phyloP scores from a whole-genome alignment of 2,329 filamentous ascomycete species.

The Fusarium neocosmosporiellum region DNA sequence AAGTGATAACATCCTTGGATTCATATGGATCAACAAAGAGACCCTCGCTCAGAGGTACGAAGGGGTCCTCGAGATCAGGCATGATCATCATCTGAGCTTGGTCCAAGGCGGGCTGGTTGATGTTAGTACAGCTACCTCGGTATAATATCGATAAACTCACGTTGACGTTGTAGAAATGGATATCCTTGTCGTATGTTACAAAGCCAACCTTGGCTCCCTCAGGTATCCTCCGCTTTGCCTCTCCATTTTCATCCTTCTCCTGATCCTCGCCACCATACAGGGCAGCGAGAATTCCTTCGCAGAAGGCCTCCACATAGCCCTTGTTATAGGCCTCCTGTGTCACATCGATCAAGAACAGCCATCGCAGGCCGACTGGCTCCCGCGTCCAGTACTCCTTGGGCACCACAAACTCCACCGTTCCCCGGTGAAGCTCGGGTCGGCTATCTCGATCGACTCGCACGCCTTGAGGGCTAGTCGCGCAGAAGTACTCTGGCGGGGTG shows the following conservation, averaged over 20 bases:
- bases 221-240: conserved; percentile 71
- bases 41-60: conserved; percentile 90
- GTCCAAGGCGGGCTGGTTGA: conserved; percentile 74
- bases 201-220: conserved; percentile 90
- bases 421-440: conserved; percentile 87
- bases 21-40: conserved; percentile 95
- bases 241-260: conserved; percentile 62
- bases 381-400: conserved; percentile 99
- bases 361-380: conserved; percentile 87
- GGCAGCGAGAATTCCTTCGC: conserved; percentile 85
- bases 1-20: conserved; percentile 86
- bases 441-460: conserved; percentile 88
- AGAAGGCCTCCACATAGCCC: conserved; percentile 90
- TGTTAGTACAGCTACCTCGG: conserved; percentile 24
- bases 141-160: conserved; percentile 59
- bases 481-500: conserved; percentile 91
- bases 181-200: conserved; percentile 94
- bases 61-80: conserved; percentile 96
- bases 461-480: conserved; percentile 87
- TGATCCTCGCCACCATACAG: conserved; percentile 78
- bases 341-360: conserved; percentile 93
- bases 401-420: conserved; percentile 95
- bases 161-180: conserved; percentile 97
- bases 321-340: conserved; percentile 92
- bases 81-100: conserved; percentile 98